Base-by-base conservation (phyloP, 768 basidiomycete species). In the Astraeus odoratus region DNA sequence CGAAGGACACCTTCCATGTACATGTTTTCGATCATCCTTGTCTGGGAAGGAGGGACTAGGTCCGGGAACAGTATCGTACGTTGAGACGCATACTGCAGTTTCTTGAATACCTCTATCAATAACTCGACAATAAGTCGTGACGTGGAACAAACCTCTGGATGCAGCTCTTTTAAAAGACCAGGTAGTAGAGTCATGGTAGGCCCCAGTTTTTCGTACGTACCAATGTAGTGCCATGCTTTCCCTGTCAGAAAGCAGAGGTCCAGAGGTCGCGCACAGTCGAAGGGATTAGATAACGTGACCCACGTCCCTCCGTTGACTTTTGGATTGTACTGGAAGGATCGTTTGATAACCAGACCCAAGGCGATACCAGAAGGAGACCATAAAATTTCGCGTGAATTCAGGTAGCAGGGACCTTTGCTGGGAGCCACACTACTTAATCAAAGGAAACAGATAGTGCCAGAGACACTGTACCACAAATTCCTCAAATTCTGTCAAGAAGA, bases 1-100 rank as follows among this genome's bases (percentile, higher is more conserved):
- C 59, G 51, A 45, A 64, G 57, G 39, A 64, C 46, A 7, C 59
- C 62, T 13, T 55, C 43, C 42, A 37, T 50, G 37, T 61, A 64
- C 60, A 61, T 64, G 12, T 53, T 55, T 10, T 42, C 42, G 29
- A 57, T 53, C 57, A 61, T 61, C 36, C 43, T 47, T 23, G 38
- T 39, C 18, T 60, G 62, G 13, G 48, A 53, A 9, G 62, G 51
- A 19, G 59, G 50, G 20, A 61, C 29, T 15, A 61, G 37, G 36
- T 61, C 51, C 18, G 43, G 48, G 41, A 51, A 54, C 5, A 57
- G 38, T 31, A 49, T 54, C 4, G 62, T 62, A 16, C 30, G 5
- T 27, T 25, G 30, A 8, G 59, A 51, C 24, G 39, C 46, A 8
- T 49, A 33, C 23, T 50, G 16, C 26, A 61, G n/a, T 50, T 49